phyloP scores from a whole-genome alignment of 371 early-diverging fungal species.

The Syncephalastrum monosporum region DNA sequence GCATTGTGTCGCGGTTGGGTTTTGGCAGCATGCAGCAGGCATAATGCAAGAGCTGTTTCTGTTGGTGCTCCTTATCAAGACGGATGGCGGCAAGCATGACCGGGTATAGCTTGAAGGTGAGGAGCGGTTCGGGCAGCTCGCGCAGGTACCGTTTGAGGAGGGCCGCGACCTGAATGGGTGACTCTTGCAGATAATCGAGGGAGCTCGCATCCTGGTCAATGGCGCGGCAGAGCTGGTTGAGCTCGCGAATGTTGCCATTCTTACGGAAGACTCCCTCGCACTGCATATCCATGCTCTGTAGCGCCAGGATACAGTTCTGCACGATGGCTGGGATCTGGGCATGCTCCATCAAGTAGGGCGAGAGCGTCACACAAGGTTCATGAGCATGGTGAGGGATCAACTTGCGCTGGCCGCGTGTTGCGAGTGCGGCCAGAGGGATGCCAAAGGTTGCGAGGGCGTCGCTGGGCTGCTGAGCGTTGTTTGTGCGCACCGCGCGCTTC shows the following conservation, averaged over 20 bases:
- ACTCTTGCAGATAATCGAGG: constrained; percentile 38
- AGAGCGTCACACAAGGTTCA: constrained; percentile 50
- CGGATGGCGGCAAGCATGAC: constrained; percentile 71
- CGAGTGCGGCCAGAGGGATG: constrained; percentile 24
- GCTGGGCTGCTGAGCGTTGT: constrained; percentile 31
- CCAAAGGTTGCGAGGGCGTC: constrained; percentile 46
- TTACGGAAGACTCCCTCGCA: constrained; percentile 96
- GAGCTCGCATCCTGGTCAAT: constrained; percentile 37
- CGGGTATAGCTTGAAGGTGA: constrained; percentile 83
- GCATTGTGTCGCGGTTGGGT: constrained; percentile 86
- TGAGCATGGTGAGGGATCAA: background rate
- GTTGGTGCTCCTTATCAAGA: constrained; percentile 44
- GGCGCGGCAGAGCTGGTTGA: constrained; percentile 74
- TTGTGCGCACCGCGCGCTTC: constrained; percentile 51
- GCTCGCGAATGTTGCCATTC: constrained; percentile 92
- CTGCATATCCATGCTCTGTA: constrained; percentile 80
- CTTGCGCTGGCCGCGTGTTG: constrained; percentile 56
- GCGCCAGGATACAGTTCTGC: constrained; percentile 71
- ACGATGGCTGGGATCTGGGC: constrained; percentile 82
- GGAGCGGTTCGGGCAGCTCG: constrained; percentile 93
- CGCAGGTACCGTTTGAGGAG: constrained; percentile 91
- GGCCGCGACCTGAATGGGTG: constrained; percentile 91
- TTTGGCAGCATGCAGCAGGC: constrained; percentile 86
- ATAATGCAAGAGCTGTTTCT: constrained; percentile 69
- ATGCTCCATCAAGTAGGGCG: constrained; percentile 31